These are phyloP conservation scores for Chamaecrista fasciculata DNA, from an alignment of 306 rosid genomes.

Conservation along the genomic window DNA sequence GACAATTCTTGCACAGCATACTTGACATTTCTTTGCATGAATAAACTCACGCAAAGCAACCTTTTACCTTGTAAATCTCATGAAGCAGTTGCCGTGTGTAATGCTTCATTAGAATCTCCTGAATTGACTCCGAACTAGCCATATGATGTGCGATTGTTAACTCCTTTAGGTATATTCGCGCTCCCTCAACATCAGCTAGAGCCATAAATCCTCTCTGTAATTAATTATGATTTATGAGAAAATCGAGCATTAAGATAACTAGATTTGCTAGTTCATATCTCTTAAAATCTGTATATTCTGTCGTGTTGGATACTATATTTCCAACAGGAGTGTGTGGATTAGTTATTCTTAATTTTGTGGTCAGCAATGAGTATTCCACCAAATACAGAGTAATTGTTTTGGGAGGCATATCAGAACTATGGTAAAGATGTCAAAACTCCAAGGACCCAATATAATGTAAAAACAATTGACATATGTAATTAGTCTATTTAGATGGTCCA, in stretches of 20 bases:
- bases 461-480: background rate
- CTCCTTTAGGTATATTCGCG: conserved; percentile 78
- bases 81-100: conserved; percentile 88
- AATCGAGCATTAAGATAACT: too few species aligned
- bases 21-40: conserved; percentile 1
- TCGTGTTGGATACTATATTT: background rate
- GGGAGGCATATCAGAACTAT: background rate
- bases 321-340: background rate
- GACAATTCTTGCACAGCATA: background rate
- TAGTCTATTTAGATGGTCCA: background rate
- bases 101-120: conserved; percentile 76
- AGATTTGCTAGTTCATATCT: too few species aligned
- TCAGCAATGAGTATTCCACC: background rate
- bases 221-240: conserved; percentile 20
- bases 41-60: conserved; percentile 12
- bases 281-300: conserved; percentile 4
- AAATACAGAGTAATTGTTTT: background rate
- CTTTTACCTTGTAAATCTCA: conserved; percentile 80
- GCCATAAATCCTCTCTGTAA: conserved; percentile 92
- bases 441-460: background rate
- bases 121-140: conserved; percentile 88
- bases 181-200: conserved; percentile 97
- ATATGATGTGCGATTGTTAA: conserved; percentile 82
- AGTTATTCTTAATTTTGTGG: background rate
- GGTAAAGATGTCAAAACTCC: background rate